These are phyloP conservation scores for Colletotrichum limetticola DNA, from an alignment of 2,329 filamentous ascomycete species.

Conservation along the genomic window DNA sequence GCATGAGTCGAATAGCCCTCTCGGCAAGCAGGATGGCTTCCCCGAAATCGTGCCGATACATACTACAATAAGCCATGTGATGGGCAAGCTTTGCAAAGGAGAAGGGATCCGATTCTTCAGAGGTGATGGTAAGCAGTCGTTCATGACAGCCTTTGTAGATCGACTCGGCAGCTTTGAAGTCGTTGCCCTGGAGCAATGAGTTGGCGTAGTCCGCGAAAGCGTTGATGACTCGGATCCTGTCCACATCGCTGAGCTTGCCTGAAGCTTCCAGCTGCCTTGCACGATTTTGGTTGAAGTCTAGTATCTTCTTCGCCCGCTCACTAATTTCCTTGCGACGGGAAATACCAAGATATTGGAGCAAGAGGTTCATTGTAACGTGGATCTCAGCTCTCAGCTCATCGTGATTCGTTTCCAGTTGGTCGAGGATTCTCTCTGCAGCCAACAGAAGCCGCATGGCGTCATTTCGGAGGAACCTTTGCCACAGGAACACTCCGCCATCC, in stretches of 20 bases:
- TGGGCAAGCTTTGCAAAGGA: slow-evolving; percentile 36
- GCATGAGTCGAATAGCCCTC: slow-evolving; percentile 30
- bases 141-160: slow-evolving; percentile 29
- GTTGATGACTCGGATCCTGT: slow-evolving; percentile 30
- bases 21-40: slow-evolving; percentile 28
- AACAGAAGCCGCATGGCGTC: slow-evolving; percentile 34
- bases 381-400: slow-evolving; percentile 34
- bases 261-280: neutral
- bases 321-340: slow-evolving; percentile 29
- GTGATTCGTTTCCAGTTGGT: slow-evolving; percentile 31
- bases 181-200: slow-evolving; percentile 34
- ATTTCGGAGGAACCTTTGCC: slow-evolving; percentile 33
- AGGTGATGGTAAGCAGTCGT: slow-evolving; percentile 16
- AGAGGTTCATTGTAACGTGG: slow-evolving; percentile 33
- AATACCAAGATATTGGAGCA: slow-evolving; percentile 37
- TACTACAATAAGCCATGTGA: slow-evolving; percentile 36
- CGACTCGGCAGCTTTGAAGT: slow-evolving; percentile 30
- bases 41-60: slow-evolving; percentile 35
- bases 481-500: slow-evolving; percentile 36
- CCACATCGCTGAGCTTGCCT: slow-evolving; percentile 1
- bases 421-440: slow-evolving; percentile 34
- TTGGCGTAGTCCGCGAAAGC: slow-evolving; percentile 35
- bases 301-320: slow-evolving; percentile 32
- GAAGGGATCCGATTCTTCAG: slow-evolving; percentile 26
- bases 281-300: slow-evolving; percentile 29